Evolutionary conservation across 768 basidiomycete species (phyloP).

Genomic region (Plicaturopsis crispa): DNA sequence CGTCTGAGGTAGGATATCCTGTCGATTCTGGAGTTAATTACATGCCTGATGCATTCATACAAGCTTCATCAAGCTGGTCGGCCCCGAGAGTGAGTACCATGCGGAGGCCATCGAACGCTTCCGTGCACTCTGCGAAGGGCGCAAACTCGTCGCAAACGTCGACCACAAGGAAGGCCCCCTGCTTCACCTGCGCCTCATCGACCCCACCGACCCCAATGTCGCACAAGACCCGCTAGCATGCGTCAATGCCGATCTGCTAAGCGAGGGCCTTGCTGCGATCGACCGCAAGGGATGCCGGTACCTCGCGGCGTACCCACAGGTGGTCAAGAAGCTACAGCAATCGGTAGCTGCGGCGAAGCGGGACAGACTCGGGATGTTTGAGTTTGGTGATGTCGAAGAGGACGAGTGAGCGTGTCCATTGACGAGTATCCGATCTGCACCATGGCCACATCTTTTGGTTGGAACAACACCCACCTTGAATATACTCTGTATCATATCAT

Average conservation of each 20-base stretch:
- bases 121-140: slow-evolving; percentile 80
- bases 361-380: slow-evolving; percentile 77
- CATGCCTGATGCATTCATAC: slow-evolving; percentile 1
- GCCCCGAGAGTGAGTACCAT: slow-evolving; percentile 80
- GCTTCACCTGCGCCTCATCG: slow-evolving; percentile 88
- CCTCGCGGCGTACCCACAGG: slow-evolving; percentile 57
- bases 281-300: slow-evolving; percentile 78
- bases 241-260: slow-evolving; percentile 84
- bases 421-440: too few relatives aligned
- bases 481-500: too few relatives aligned
- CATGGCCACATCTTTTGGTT: too few relatives aligned
- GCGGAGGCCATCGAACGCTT: slow-evolving; percentile 82
- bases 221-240: slow-evolving; percentile 65
- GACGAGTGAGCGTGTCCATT: too few relatives aligned
- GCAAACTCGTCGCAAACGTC: slow-evolving; percentile 92
- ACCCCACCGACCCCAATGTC: slow-evolving; percentile 67
- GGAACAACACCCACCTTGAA: too few relatives aligned
- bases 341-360: slow-evolving; percentile 60
- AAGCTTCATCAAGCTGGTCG: slow-evolving; percentile 84
- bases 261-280: slow-evolving; percentile 79
- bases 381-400: slow-evolving; percentile 87
- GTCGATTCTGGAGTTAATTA: too few relatives aligned
- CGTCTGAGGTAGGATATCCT: slow-evolving; percentile 60
- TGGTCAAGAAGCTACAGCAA: slow-evolving; percentile 57
- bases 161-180: slow-evolving; percentile 76